Evolutionary conservation across 257 asterid species (phyloP).

Genomic region (Forsythia viridissima): DNA sequence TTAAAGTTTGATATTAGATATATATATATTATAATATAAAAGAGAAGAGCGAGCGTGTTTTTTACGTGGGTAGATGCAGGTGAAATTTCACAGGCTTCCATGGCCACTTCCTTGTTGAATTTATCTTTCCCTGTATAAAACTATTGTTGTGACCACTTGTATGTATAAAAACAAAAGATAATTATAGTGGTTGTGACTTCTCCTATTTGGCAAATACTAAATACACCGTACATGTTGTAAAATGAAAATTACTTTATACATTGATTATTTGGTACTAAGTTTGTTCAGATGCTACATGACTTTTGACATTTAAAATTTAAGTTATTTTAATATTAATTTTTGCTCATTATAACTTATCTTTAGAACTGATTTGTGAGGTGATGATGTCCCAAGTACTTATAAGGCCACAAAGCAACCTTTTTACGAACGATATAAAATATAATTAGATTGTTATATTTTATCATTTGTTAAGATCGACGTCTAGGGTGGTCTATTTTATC

Average conservation of each 20-base stretch:
- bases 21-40: slow-evolving; percentile 11
- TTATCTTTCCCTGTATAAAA: slow-evolving; percentile 25
- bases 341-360: background rate
- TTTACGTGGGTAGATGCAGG: slow-evolving; percentile 36
- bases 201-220: background rate
- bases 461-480: background rate
- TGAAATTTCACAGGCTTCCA: slow-evolving; percentile 3
- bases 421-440: no score
- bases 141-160: slow-evolving; percentile 35
- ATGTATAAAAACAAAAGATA: slow-evolving; percentile 17
- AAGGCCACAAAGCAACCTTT: no score
- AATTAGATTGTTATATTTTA: no score
- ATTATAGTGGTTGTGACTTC: slow-evolving; percentile 22
- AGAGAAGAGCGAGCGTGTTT: slow-evolving; percentile 38
- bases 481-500: no score
- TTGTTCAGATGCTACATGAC: background rate
- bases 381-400: no score
- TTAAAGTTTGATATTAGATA: background rate
- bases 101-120: slow-evolving; percentile 10
- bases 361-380: no score
- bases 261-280: background rate
- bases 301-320: background rate
- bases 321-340: background rate
- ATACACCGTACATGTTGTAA: background rate
- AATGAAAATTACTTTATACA: background rate